Conservation (phyloP, 441 rosid genomes). For the Corymbia citriodora region DNA sequence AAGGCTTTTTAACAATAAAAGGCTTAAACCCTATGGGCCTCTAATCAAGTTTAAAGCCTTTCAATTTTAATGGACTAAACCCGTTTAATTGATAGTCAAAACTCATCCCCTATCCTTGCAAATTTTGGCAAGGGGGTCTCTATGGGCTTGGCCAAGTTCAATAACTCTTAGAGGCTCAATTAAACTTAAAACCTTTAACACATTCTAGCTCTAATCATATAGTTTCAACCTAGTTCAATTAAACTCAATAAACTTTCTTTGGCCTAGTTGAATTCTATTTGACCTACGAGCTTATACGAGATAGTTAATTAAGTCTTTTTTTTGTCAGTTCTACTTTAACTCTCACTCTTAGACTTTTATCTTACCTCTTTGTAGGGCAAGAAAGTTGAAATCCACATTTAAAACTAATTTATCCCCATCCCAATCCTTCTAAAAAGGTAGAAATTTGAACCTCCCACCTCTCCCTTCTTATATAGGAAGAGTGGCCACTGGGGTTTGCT, state of each 20-base stretch:
- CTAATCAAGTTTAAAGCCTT: neutral
- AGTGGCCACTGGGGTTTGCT: no score
- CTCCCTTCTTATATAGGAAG: no score
- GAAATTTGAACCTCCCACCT: no score
- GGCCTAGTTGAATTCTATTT: neutral
- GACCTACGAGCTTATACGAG: neutral
- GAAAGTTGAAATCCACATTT: no score
- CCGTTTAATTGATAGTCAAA: neutral
- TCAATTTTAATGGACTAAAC: neutral
- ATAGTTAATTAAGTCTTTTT: neutral
- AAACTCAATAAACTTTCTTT: neutral
- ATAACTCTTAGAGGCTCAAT: neutral
- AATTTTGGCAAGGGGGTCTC: neutral
- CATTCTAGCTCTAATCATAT: neutral
- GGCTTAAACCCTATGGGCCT: neutral
- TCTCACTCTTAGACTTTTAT: no score
- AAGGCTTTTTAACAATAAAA: neutral
- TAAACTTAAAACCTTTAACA: rapidly evolving
- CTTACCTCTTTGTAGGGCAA: no score
- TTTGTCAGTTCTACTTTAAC: no score
- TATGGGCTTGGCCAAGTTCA: neutral
- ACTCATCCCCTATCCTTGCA: neutral
- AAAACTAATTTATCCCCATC: no score
- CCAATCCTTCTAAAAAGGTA: no score
- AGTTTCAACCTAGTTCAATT: rapidly evolving